Evolutionary conservation across 1,284 basidiomycete species (phyloP).

Genomic region (Athelia psychrophila): DNA sequence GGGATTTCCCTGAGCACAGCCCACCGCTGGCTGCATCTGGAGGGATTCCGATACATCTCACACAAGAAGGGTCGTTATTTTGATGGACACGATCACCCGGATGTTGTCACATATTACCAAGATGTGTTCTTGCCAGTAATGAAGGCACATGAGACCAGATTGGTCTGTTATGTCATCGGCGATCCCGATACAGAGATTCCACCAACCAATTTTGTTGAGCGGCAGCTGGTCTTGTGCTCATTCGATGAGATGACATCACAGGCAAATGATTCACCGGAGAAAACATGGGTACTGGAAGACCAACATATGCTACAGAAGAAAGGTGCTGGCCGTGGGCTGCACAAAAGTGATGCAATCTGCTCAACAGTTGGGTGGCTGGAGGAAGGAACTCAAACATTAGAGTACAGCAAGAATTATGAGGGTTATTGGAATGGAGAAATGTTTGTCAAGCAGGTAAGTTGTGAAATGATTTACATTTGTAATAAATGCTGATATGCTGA

Average conservation of each 20-base stretch:
- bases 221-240: slow-evolving; percentile 23
- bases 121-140: slow-evolving; percentile 24
- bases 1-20: slow-evolving; percentile 24
- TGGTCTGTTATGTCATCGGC: slow-evolving; percentile 23
- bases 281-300: slow-evolving; percentile 29
- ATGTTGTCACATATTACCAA: slow-evolving; percentile 28
- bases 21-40: slow-evolving; percentile 16
- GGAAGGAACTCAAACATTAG: slow-evolving; percentile 27
- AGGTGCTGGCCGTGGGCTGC: slow-evolving; percentile 29
- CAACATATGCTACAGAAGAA: slow-evolving; percentile 34
- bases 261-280: slow-evolving; percentile 27
- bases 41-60: slow-evolving; percentile 28
- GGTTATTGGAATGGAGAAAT: slow-evolving; percentile 40
- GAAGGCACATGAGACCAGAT: slow-evolving; percentile 11
- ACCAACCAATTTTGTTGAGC: slow-evolving; percentile 20
- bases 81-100: slow-evolving; percentile 31
- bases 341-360: slow-evolving; percentile 28
- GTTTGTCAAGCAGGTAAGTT: slow-evolving; percentile 34
- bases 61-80: slow-evolving; percentile 30
- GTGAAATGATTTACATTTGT: not conserved
- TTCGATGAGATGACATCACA: slow-evolving; percentile 39
- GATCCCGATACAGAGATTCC: slow-evolving; percentile 18
- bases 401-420: slow-evolving; percentile 43
- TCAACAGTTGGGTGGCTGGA: slow-evolving; percentile 26
- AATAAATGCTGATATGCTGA: not conserved